These are phyloP conservation scores for Ogataea nitratoaversa DNA, from an alignment of 805 yeast species.

Conservation along the genomic window DNA sequence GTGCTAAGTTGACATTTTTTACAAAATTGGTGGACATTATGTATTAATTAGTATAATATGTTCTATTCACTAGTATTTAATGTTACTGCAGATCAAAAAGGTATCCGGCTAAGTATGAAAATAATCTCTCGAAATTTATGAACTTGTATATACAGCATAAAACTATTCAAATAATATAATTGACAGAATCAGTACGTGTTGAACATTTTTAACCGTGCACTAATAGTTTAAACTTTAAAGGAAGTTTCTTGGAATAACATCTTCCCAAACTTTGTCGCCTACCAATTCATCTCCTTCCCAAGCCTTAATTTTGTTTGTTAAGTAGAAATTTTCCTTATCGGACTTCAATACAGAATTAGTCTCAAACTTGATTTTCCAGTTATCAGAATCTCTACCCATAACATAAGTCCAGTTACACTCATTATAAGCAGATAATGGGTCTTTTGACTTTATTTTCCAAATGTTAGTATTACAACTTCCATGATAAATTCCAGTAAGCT, in stretches of 20 bases:
- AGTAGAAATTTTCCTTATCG: slow-evolving; percentile 31
- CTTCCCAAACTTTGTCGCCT: slow-evolving; percentile 33
- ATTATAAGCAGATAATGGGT: slow-evolving; percentile 38
- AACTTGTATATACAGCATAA: too few species aligned
- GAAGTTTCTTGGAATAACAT: slow-evolving; percentile 32
- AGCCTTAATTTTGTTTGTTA: slow-evolving; percentile 32
- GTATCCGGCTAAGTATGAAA: too few species aligned
- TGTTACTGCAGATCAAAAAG: too few species aligned
- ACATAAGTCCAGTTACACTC: slow-evolving; percentile 37
- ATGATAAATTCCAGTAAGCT: slow-evolving; percentile 34
- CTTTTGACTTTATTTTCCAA: slow-evolving; percentile 33
- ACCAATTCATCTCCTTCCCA: slow-evolving; percentile 31
- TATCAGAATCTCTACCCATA: slow-evolving; percentile 38
- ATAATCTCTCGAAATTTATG: too few species aligned
- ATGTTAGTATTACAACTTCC: slow-evolving; percentile 37
- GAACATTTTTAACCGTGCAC: too few species aligned
- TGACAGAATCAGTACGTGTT: too few species aligned
- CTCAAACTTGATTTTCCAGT: slow-evolving; percentile 36
- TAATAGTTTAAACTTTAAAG: slow-evolving; percentile 20
- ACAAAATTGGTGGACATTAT: too few species aligned
- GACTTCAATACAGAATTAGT: slow-evolving; percentile 29
- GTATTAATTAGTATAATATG: too few species aligned
- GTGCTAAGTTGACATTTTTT: too few species aligned
- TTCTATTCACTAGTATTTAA: too few species aligned
- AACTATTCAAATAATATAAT: too few species aligned